phyloP scores from a whole-genome alignment of 352 stramenopile species.

The Globisporangium abappressorium region DNA sequence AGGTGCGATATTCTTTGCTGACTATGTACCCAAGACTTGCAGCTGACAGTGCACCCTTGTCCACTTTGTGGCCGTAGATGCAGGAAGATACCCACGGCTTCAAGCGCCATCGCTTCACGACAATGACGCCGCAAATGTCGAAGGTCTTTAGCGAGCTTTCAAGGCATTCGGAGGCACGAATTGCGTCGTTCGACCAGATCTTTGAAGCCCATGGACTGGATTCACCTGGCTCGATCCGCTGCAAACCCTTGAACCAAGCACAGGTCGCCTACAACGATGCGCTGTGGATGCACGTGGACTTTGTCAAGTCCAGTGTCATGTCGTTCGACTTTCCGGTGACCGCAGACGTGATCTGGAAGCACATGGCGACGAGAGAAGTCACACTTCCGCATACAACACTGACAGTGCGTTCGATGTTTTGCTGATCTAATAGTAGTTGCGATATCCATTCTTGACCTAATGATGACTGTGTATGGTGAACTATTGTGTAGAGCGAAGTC shows the following conservation, averaged over 20 bases:
- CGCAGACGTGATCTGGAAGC: conserved; percentile 26
- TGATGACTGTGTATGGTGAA: not conserved
- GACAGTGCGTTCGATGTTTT: not conserved
- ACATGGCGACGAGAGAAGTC: conserved; percentile 22
- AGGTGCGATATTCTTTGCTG: not conserved
- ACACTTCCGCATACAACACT: conserved; percentile 22
- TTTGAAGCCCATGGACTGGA: conserved; percentile 22
- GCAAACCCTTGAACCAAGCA: conserved; percentile 22
- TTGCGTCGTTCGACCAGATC: conserved; percentile 18
- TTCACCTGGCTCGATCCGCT: conserved; percentile 17
- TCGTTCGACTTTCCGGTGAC: conserved; percentile 26
- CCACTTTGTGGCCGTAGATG: conserved; percentile 13
- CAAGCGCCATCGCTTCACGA: conserved; percentile 1
- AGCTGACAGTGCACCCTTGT: too few species aligned
- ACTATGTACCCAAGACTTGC: too few species aligned
- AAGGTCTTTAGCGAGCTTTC: conserved; percentile 23
- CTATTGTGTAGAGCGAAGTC: conserved; percentile 1
- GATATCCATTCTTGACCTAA: not conserved
- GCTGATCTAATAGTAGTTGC: not conserved
- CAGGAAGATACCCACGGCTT: conserved; percentile 30
- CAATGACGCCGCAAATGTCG: conserved; percentile 17
- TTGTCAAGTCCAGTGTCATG: conserved; percentile 23
- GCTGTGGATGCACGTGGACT: not conserved
- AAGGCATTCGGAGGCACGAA: conserved; percentile 17
- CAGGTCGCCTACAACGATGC: conserved; percentile 36